Base-by-base conservation (phyloP, 2,329 filamentous ascomycete species). In the Orbilia blumenaviensis region DNA sequence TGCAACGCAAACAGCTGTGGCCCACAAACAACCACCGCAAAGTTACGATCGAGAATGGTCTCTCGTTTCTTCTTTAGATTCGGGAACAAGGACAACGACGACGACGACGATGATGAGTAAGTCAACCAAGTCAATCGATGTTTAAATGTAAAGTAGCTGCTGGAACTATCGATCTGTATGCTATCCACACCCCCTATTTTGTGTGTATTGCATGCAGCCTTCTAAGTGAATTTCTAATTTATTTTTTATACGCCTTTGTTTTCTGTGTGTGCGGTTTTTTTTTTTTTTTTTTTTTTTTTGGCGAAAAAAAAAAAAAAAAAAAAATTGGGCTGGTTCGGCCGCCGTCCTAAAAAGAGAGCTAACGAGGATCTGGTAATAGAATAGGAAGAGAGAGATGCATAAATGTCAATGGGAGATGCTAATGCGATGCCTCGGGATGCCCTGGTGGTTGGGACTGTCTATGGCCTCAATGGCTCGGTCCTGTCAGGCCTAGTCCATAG, bases 261-360 rank as follows among this genome's bases (percentile, higher is more conserved):
- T 69, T 68, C 52, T 76, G 56, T 76, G 72, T 69, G 72, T 76
- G 72, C 63, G 72, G 58, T 46, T 50, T 46, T 50, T n/a, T n/a
- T n/a, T n/a, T n/a, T n/a, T n/a, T n/a, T n/a, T n/a, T 74, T 74
- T 75, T 76, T 58, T n/a, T 74, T 74, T 75, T 76, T 58, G 48
- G 46, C 54, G 36, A 75, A 74, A n/a, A n/a, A n/a, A n/a, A n/a
- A n/a, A n/a, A n/a, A n/a, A n/a, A n/a, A n/a, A n/a, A n/a, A n/a
- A n/a, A 75, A 74, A 54, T 48, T 23, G 46, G 71, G 48, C 71
- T 56, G 29, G 41, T 68, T 76, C 64, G 69, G 62, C 69, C 62
- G 69, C 44, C 44, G 69, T 68, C 64, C 64, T 64, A 64, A 76
- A 75, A 66, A 61, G 48, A 64, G 63, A 69, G 64, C 64, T 68